These are phyloP conservation scores for Rubroboletus pulcherrimus DNA, from an alignment of 768 basidiomycete genomes.

Conservation along the genomic window DNA sequence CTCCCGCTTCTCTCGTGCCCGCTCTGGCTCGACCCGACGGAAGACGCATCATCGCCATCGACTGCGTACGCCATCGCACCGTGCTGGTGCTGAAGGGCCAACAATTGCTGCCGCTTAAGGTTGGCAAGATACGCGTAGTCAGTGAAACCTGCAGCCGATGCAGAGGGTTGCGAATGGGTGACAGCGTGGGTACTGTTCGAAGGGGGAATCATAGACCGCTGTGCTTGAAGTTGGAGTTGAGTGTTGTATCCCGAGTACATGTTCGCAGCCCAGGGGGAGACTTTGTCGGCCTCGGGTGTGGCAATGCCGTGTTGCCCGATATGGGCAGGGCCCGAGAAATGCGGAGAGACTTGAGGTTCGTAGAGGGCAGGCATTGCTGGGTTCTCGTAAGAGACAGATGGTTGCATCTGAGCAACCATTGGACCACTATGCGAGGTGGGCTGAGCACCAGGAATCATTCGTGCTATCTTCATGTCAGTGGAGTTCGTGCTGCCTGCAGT, in stretches of 20 bases:
- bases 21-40: slow-evolving; percentile 35
- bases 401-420: slow-evolving; percentile 43
- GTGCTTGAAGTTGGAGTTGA: slow-evolving; percentile 29
- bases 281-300: slow-evolving; percentile 26
- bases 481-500: slow-evolving; percentile 32
- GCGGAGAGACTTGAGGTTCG: slow-evolving; percentile 35
- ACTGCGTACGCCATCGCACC: slow-evolving; percentile 22
- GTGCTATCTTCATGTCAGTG: slow-evolving; percentile 23
- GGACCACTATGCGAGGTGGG: slow-evolving; percentile 34
- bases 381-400: slow-evolving; percentile 48
- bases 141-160: slow-evolving; percentile 8
- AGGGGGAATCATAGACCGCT: slow-evolving; percentile 40
- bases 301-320: slow-evolving; percentile 19
- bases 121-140: slow-evolving; percentile 27
- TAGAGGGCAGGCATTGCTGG: slow-evolving; percentile 46
- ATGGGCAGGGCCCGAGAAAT: slow-evolving; percentile 24
- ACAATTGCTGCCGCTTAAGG: slow-evolving; percentile 27
- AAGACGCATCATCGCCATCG: slow-evolving; percentile 39
- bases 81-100: slow-evolving; percentile 33
- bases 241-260: slow-evolving; percentile 27
- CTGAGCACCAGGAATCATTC: slow-evolving; percentile 23
- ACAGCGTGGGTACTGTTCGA: slow-evolving; percentile 37
- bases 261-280: slow-evolving; percentile 29
- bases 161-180: slow-evolving; percentile 20
- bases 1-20: slow-evolving; percentile 37